Base-by-base conservation (phyloP, 2,329 filamentous ascomycete genomes). In the Lasiodiplodia citricola region DNA sequence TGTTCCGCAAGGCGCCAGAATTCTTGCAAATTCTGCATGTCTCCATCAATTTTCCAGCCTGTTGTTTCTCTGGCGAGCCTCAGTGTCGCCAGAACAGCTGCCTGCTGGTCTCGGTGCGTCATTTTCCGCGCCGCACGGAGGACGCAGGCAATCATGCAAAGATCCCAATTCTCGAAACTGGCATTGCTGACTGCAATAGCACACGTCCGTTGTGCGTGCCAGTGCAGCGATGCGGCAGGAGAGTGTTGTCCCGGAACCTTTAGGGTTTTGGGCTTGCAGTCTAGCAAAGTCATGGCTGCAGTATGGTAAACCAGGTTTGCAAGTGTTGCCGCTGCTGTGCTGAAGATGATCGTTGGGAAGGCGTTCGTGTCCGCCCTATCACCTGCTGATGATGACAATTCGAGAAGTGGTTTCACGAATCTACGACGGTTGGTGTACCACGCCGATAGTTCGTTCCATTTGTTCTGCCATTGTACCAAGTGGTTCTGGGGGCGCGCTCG, bases 221-320 rank as follows among this genome's bases (percentile, higher is more conserved):
- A 86, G 10, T 86, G 73, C 0, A 80, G 76, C 2, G 84, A 86
- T 70, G 80, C 75, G 1, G 77, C 67, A 69, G 77, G 60, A 72
- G 80, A 71, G 28, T 75, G 74, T 14, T 75, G 72, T 1, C 41
- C 41, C 4, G 41, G 16, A 6, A 77, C 73, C 8, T 74, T 75
- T 4, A 82, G 74, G 2, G 81, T 84, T 4, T 83, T 80, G 21
- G 86, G 86, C 69, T 83, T 84, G 71, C 83, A 81, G 68, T 84
- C 84, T 21, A 88, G 79, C 67, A 88, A 75, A 0, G 87, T 73
- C 8, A 87, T 74, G 78, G 86, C 85, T 2, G 85, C 84, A 0
- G 86, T 86, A 71, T 88, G 87, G 72, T 87, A 88, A 2, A 88
- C 77, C 71, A 87, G 86, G 70, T 87, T 88, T 2, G 80, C 80